A percentile compares a stretch with the other conserved stretches of the same genome.
These are phyloP conservation scores for Melaleuca alternifolia DNA, from an alignment of 345 rosid species.

Conservation along the genomic window DNA sequence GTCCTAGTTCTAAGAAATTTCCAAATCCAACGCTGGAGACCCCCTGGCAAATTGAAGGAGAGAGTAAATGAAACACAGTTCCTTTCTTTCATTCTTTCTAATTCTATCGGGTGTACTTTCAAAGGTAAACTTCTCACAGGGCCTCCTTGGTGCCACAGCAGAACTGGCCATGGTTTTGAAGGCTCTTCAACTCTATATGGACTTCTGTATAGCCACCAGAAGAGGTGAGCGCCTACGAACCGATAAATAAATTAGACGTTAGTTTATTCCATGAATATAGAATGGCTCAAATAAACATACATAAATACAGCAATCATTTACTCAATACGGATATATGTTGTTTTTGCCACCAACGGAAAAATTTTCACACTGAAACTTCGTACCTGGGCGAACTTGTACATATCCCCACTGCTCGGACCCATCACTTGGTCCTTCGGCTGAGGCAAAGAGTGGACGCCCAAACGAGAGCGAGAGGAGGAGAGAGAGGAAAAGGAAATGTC, in stretches of 20 bases:
- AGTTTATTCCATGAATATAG: neutral
- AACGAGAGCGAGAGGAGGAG: neutral
- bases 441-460: neutral
- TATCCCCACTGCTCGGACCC: slow-evolving; percentile 42
- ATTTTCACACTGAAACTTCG: neutral
- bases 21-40: slow-evolving; percentile 25
- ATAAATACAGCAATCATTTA: neutral
- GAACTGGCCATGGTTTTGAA: slow-evolving; percentile 26
- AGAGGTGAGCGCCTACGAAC: slow-evolving; percentile 23
- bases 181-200: slow-evolving; percentile 24
- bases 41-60: slow-evolving; percentile 8
- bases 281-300: neutral
- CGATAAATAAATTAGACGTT: neutral
- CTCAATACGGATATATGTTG: neutral
- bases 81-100: too few relatives aligned
- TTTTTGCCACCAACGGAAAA: neutral
- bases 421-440: slow-evolving; percentile 8
- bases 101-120: neutral
- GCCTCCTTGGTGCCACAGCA: slow-evolving; percentile 35
- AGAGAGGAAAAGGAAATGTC: neutral
- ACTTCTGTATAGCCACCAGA: slow-evolving; percentile 36
- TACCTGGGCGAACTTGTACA: slow-evolving; percentile 29
- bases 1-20: slow-evolving; percentile 35
- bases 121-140: slow-evolving; percentile 11
- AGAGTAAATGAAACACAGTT: neutral